Evolutionary conservation across 2,329 filamentous ascomycete species (phyloP), one percentile per base, ranked within the genome.

Genomic region (Bimuria novae-zelandiae): DNA sequence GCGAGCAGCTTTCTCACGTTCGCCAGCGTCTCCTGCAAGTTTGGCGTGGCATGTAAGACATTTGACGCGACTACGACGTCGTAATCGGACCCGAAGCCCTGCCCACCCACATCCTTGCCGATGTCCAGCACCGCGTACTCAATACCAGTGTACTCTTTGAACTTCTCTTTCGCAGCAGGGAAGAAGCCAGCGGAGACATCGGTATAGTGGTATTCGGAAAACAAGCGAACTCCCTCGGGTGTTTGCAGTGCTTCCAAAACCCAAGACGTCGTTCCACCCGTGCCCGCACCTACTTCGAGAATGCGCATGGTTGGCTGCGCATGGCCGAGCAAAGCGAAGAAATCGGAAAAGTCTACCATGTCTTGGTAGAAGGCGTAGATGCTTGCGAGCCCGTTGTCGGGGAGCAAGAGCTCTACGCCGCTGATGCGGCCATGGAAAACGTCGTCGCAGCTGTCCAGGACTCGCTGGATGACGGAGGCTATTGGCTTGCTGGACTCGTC

Each of bases 21-120:
- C 4, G 6, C 14, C 10, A 60, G 46, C 8, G 47, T 47, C 23
- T 54, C 2, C 4, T 7, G 11, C 3, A 60, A 16, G 39, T 46
- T 37, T 19, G 45, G 4, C 1, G 54, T 55, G 0, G 58, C 60
- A 37, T 64, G 61, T 1, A 64, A 30, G 4, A 78, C 17, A 71
- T 58, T 2, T 76, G 42, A 4, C 78, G 41, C 4, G 80, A 63
- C 14, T 6, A 59, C 51, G 5, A 64, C 16, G 43, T 65, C 57
- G 39, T 54, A 60, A 2, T 22, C 49, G 2, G 21, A 10, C 21
- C 53, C 48, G 36, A 62, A 59, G 5, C 56, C 56, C 46, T 63
- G 60, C 5, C 29, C 35, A 3, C 36, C 4, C 2, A 55, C 54
- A 42, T 61, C 54, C 14, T 54, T 30, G 21, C 41, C 40, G 17